phyloP scores from a whole-genome alignment of 1,284 basidiomycete genomes.

The Termitomyces sp. region DNA sequence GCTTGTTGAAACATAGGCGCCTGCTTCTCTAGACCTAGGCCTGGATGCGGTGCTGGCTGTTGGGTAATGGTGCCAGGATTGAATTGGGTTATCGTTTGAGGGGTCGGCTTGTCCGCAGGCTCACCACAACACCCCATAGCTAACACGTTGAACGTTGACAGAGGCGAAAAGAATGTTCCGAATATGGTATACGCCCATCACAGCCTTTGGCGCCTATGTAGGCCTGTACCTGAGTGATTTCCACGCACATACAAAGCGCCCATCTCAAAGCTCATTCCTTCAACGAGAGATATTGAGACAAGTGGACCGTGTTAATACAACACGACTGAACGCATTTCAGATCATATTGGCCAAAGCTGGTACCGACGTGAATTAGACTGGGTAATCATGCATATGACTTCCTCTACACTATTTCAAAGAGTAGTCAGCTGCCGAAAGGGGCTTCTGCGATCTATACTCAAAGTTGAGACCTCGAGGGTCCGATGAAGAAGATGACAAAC shows the following conservation, averaged over 20 bases:
- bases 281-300: neutral
- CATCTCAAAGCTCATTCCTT: neutral
- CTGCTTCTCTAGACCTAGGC: slow-evolving; percentile 29
- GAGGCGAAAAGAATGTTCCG: slow-evolving; percentile 6
- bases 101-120: slow-evolving; percentile 26
- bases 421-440: neutral
- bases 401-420: neutral
- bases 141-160: slow-evolving; percentile 14
- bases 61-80: slow-evolving; percentile 33
- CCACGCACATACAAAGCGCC: neutral
- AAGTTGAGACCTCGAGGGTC: neutral
- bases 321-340: neutral
- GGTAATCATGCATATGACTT: neutral
- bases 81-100: slow-evolving; percentile 23
- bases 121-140: slow-evolving; percentile 60
- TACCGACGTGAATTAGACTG: neutral
- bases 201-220: slow-evolving; percentile 2
- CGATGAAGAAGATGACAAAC: neutral
- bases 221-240: slow-evolving; percentile 16
- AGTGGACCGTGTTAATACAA: neutral
- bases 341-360: neutral
- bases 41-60: slow-evolving; percentile 45
- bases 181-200: slow-evolving; percentile 5
- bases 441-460: neutral
- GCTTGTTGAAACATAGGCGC: slow-evolving; percentile 28